phyloP scores from a whole-genome alignment of 208 protist genomes.

The Vickermania ingenoplastis region DNA sequence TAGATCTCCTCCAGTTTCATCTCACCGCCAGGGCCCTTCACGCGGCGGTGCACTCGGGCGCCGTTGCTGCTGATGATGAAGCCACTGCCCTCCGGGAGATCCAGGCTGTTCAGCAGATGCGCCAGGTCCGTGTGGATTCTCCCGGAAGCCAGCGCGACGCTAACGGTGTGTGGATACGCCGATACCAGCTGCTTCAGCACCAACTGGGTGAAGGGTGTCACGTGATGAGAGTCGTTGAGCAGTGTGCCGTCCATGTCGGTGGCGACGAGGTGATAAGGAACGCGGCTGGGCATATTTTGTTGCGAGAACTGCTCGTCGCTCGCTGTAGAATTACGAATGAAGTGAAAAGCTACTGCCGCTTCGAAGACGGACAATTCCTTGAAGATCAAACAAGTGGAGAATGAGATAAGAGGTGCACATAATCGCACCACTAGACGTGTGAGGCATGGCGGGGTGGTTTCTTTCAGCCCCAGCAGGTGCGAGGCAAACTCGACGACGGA shows the following conservation, averaged over 20 bases:
- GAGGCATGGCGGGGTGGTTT: too few relatives aligned
- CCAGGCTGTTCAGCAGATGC: constrained; percentile 4
- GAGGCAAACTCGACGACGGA: too few relatives aligned
- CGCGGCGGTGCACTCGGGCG: constrained; percentile 2
- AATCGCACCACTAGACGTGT: too few relatives aligned
- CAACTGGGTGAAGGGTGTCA: not conserved
- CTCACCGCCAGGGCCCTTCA: not conserved
- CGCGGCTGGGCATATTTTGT: not conserved
- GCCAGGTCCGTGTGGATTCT: constrained; percentile 5
- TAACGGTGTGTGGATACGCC: not conserved
- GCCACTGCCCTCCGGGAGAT: constrained; percentile 3
- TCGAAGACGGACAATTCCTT: too few relatives aligned
- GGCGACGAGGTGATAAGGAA: constrained; percentile 2
- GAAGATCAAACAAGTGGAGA: too few relatives aligned
- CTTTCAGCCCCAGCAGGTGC: too few relatives aligned
- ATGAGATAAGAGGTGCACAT: too few relatives aligned
- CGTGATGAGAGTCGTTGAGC: not conserved
- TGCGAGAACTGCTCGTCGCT: too few relatives aligned
- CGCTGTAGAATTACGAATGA: too few relatives aligned
- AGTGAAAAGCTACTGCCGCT: too few relatives aligned
- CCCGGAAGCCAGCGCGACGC: constrained; percentile 6
- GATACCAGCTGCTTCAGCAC: not conserved
- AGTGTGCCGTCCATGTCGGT: constrained; percentile 12
- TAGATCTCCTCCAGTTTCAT: constrained; percentile 4
- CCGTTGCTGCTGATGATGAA: constrained; percentile 11